Conservation (phyloP, 129 eudicot species). For the Apium graveolens region DNA sequence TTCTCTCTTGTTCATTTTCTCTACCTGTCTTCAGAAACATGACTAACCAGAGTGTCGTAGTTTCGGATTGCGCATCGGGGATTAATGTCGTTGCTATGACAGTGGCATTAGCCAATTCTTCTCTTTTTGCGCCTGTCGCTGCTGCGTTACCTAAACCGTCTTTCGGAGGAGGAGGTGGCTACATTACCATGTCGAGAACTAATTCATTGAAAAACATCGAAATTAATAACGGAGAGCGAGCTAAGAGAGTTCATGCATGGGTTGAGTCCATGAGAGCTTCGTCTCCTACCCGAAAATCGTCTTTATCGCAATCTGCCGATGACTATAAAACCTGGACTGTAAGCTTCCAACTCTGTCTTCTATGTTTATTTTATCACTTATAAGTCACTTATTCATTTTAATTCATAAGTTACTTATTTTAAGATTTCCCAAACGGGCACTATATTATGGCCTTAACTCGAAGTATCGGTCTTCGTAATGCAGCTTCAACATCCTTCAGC, state of each 20-base stretch:
- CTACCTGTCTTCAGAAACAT: constrained; percentile 4
- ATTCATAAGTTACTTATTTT: too few species aligned
- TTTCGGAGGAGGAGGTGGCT: neutral
- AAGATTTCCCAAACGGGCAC: too few species aligned
- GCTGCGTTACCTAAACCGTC: constrained; percentile 21
- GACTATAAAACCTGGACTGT: constrained; percentile 59
- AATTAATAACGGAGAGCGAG: constrained; percentile 9
- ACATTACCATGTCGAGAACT: constrained; percentile 15
- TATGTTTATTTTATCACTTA: neutral
- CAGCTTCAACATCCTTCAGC: constrained; percentile 83
- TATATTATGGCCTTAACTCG: neutral
- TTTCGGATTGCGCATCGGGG: constrained; percentile 51
- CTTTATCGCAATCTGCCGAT: constrained; percentile 10
- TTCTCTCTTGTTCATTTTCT: neutral
- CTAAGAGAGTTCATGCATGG: constrained; percentile 35
- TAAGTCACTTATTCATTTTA: too few species aligned
- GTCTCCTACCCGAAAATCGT: constrained; percentile 56
- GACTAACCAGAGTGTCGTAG: constrained; percentile 53
- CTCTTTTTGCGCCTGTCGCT: constrained; percentile 25
- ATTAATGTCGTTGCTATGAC: constrained; percentile 33
- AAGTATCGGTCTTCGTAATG: neutral
- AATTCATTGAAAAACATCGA: constrained; percentile 43
- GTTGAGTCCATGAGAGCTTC: constrained; percentile 87
- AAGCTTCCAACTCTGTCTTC: neutral
- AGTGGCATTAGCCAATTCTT: constrained; percentile 23